Percentiles rank a stretch among this genome's conserved stretches.
Conservation (phyloP, 352 stramenopile species). For the Phytophthora parvispora region DNA sequence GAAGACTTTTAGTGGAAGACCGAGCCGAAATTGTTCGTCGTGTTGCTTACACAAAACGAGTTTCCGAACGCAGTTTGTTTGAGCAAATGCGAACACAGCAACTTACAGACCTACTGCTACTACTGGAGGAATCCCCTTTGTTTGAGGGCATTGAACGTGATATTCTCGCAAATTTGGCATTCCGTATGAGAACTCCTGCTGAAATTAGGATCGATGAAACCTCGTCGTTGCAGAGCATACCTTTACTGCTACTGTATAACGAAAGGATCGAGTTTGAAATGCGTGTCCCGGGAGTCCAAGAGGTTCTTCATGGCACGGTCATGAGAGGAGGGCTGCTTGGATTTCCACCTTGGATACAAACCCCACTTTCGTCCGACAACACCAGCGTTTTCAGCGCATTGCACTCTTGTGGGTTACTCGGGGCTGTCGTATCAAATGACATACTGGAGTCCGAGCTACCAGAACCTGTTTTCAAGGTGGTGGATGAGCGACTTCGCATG, state of each 20-base stretch:
- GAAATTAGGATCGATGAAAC: slow-evolving; percentile 11
- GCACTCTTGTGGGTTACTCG: slow-evolving; percentile 15
- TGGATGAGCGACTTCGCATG: slow-evolving; percentile 8
- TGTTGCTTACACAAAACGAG: slow-evolving; percentile 32
- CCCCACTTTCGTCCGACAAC: neutral
- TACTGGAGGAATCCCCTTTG: slow-evolving; percentile 21
- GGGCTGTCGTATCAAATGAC: slow-evolving; percentile 9
- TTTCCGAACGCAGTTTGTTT: slow-evolving; percentile 24
- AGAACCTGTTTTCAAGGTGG: neutral
- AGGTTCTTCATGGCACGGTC: slow-evolving; percentile 7
- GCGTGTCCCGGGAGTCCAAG: neutral
- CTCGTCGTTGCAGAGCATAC: slow-evolving; percentile 1
- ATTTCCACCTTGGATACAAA: slow-evolving; percentile 18
- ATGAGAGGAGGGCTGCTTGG: slow-evolving; percentile 24
- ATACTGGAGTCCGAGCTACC: slow-evolving; percentile 18
- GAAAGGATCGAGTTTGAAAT: slow-evolving; percentile 28
- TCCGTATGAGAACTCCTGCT: slow-evolving; percentile 11
- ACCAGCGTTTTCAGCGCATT: neutral
- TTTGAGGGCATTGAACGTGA: slow-evolving; percentile 24
- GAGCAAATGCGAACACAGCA: slow-evolving; percentile 7
- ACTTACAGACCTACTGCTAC: slow-evolving; percentile 19
- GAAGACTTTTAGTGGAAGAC: slow-evolving; percentile 40
- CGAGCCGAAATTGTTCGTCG: slow-evolving; percentile 45
- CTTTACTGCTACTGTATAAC: slow-evolving; percentile 17
- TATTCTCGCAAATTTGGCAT: slow-evolving; percentile 26